Percentiles rank a stretch among this genome's conserved stretches.
phyloP scores from a whole-genome alignment of 1,139 yeast species.

The Hyphopichia pseudoburtonii region DNA sequence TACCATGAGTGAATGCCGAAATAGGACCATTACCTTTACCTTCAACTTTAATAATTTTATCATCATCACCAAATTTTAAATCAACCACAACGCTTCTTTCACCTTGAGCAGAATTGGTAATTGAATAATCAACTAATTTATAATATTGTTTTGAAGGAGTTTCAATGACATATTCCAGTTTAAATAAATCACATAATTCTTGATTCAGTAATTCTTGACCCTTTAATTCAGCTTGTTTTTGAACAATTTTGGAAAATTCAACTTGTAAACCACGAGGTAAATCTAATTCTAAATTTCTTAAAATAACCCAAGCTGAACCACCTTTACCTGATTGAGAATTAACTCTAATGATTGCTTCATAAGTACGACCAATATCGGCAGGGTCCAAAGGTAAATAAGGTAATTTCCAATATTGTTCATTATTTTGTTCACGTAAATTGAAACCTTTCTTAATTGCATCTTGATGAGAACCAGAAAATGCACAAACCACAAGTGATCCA shows the following conservation, averaged over 20 bases:
- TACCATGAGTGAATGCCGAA: constrained; percentile 83
- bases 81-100: constrained; percentile 35
- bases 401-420: constrained; percentile 63
- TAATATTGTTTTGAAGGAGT: constrained; percentile 25
- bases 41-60: constrained; percentile 43
- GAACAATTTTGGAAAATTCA: constrained; percentile 83
- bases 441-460: constrained; percentile 98
- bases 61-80: constrained; percentile 49
- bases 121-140: constrained; percentile 53
- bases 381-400: constrained; percentile 98
- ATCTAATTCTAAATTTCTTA: constrained; percentile 84
- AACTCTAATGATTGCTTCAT: constrained; percentile 96
- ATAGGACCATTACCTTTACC: constrained; percentile 96
- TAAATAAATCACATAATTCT: constrained; percentile 78
- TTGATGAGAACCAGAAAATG: constrained; percentile 96
- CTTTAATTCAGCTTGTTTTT: constrained; percentile 71
- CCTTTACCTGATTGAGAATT: constrained; percentile 98
- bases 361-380: constrained; percentile 91
- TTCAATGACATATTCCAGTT: constrained; percentile 60
- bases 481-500: constrained; percentile 94
- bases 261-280: constrained; percentile 91
- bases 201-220: constrained; percentile 81
- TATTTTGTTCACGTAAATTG: constrained; percentile 48
- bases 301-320: constrained; percentile 97
- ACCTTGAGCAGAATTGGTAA: constrained; percentile 33